phyloP scores from a whole-genome alignment of 2,329 filamentous ascomycete species.

The Huntiella moniliformis region DNA sequence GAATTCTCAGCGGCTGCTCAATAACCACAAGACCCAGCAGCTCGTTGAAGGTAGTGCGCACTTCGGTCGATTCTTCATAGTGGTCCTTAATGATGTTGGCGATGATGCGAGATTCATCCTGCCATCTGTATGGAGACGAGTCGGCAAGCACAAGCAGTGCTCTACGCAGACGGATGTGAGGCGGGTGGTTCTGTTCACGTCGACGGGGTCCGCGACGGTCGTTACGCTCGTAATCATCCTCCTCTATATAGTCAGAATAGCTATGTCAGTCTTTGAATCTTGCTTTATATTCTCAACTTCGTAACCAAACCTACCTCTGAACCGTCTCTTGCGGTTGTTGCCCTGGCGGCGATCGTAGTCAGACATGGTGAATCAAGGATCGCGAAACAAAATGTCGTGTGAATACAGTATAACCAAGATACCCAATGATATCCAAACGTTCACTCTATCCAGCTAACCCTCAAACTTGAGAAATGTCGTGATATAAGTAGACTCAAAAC shows the following conservation, averaged over 20 bases:
- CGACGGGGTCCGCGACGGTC: constrained; percentile 57
- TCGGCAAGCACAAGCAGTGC: constrained; percentile 68
- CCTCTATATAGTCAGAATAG: constrained; percentile 15
- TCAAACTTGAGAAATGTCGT: too few relatives aligned
- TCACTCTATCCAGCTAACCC: too few relatives aligned
- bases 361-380: constrained; percentile 23
- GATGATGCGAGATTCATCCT: constrained; percentile 59
- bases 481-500: too few relatives aligned
- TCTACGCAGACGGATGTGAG: constrained; percentile 53
- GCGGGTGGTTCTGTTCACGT: constrained; percentile 51
- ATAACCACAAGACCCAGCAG: constrained; percentile 57
- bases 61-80: constrained; percentile 57
- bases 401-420: too few relatives aligned
- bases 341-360: constrained; percentile 36
- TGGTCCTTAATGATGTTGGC: constrained; percentile 64
- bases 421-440: too few relatives aligned
- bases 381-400: too few relatives aligned
- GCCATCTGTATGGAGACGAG: constrained; percentile 56
- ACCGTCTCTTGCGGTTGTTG: constrained; percentile 57
- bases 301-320: constrained; percentile 40
- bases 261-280: neutral
- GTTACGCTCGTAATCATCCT: constrained; percentile 59
- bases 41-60: constrained; percentile 54
- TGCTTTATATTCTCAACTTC: neutral
- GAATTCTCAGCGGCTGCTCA: constrained; percentile 96